Evolutionary conservation across 2,329 filamentous ascomycete species (phyloP), one percentile per base, ranked within the genome.

Genomic region (Leptodontidium sp.): DNA sequence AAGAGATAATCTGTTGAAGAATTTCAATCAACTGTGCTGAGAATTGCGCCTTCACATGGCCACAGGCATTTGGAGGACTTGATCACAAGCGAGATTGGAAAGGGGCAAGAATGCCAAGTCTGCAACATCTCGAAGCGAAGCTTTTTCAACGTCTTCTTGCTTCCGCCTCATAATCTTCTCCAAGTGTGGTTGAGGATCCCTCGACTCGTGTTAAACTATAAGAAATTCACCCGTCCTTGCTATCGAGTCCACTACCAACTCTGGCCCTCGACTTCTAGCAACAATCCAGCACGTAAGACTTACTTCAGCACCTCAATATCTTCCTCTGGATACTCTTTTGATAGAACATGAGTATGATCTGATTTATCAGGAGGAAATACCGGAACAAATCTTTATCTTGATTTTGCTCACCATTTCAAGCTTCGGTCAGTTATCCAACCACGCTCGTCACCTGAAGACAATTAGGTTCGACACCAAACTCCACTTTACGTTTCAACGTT

Each of bases 71-170:
- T 21, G 21, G 21, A 21, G 21, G 21, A 12, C n/a, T 24, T 52
- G n/a, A 12, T 17, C 15, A 7, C 5, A 38, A 59, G 32, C 55
- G 38, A 43, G 32, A 43, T 43, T 12, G 4, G 17, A 40, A 40
- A 14, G 38, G 38, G 35, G 12, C 47, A 43, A 21, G 38, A 59
- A 59, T n/a, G 55, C 35, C 55, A 40, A 59, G 55, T 59, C 21
- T 26, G 15, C 15, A 15, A 26, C n/a, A 12, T 40, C 55, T 40
- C 7, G 6, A 59, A 43, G 35, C 35, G 55, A 59, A 59, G 38
- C 35, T 43, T 59, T 43, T 58, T 24, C n/a, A 43, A 59, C 55
- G 55, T 59, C 55, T 9, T n/a, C 9, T 26, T 6, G 17, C 24
- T n/a, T 43, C 26, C 38, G 17, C 21, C 9, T 15, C n/a, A 24